phyloP scores from a whole-genome alignment of 257 asterid species.

The Solanum appendiculatum region DNA sequence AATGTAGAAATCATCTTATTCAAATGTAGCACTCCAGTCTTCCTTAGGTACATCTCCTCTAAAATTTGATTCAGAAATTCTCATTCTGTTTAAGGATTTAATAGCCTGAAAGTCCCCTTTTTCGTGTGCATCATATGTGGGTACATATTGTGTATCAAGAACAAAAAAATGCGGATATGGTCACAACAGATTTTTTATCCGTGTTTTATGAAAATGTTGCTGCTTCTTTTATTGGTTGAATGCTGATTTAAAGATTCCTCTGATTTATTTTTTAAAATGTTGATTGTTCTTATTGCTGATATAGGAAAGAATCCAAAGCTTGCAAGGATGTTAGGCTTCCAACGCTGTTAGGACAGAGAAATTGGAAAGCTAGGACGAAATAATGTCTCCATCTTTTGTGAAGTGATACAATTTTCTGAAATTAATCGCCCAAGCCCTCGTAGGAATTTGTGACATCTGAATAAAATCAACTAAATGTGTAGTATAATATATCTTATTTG shows the following conservation, averaged over 20 bases:
- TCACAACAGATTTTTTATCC: too few relatives aligned
- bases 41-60: background rate
- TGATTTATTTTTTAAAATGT: background rate
- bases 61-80: too few relatives aligned
- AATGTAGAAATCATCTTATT: too few relatives aligned
- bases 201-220: background rate
- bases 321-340: too few relatives aligned
- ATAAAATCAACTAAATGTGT: background rate
- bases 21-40: background rate
- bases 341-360: too few relatives aligned
- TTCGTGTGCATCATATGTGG: too few relatives aligned
- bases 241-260: background rate
- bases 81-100: background rate
- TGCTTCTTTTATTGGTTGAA: background rate
- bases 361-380: too few relatives aligned
- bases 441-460: background rate
- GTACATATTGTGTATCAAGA: too few relatives aligned
- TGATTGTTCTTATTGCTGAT: background rate
- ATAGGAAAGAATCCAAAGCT: too few relatives aligned
- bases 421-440: background rate
- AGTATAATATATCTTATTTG: background rate
- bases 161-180: too few relatives aligned
- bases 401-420: background rate
- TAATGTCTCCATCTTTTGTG: too few relatives aligned
- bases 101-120: background rate